Evolutionary conservation across 2,329 filamentous ascomycete species (phyloP).

Genomic region (Phoma sp.): DNA sequence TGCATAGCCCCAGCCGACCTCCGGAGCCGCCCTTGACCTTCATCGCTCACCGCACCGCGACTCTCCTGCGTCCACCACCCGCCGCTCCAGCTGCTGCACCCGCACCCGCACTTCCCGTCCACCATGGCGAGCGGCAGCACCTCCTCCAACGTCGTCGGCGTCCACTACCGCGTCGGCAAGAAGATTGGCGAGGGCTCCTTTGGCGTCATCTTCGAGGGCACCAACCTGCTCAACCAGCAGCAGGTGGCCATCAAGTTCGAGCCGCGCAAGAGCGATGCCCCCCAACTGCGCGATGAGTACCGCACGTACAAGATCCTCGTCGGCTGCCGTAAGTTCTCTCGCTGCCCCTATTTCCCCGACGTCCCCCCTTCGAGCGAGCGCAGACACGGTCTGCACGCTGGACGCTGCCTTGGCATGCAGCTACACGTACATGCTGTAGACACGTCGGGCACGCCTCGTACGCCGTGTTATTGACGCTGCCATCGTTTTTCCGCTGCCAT

Average conservation of each 20-base stretch:
- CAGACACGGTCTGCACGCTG: slow-evolving; percentile 18
- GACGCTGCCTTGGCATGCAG: slow-evolving; percentile 16
- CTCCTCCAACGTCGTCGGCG: slow-evolving; percentile 96
- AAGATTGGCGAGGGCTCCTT: slow-evolving; percentile 99
- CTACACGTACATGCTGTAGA: background rate
- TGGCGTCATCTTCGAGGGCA: slow-evolving; percentile 98
- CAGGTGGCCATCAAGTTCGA: slow-evolving; percentile 99
- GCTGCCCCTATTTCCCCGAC: slow-evolving; percentile 16
- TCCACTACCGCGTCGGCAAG: slow-evolving; percentile 98
- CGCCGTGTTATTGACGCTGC: background rate
- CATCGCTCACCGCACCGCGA: slow-evolving; percentile 21
- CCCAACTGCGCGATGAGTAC: slow-evolving; percentile 97
- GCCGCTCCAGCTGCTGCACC: slow-evolving; percentile 18
- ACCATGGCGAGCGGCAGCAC: slow-evolving; percentile 86
- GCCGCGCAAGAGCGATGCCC: slow-evolving; percentile 97
- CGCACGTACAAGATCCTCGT: slow-evolving; percentile 99
- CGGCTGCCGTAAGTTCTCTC: slow-evolving; percentile 84
- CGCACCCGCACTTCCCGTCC: slow-evolving; percentile 9
- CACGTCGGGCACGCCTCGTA: background rate
- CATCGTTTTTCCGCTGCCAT: background rate
- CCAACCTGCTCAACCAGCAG: slow-evolving; percentile 98
- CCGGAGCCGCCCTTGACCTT: slow-evolving; percentile 31
- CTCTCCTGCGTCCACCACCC: slow-evolving; percentile 18
- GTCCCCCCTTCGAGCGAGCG: slow-evolving; percentile 15
- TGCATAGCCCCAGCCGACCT: slow-evolving; percentile 36